Base-by-base conservation (phyloP, 179 eudicot species). In the Pouteria campechiana region DNA sequence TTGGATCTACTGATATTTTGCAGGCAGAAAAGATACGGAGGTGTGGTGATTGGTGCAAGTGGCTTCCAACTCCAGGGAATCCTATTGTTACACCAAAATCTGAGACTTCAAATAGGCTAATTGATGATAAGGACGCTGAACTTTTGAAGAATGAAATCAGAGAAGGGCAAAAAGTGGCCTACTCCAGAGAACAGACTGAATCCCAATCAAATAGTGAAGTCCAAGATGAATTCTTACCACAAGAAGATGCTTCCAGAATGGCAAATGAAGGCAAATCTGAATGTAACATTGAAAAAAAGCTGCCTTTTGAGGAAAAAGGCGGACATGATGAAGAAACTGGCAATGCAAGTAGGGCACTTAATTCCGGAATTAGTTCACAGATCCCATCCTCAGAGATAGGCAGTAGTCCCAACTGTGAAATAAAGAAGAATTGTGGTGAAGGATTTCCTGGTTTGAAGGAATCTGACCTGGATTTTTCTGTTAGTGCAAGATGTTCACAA, bases 41-140 rank as follows among this genome's bases (percentile, higher is more conserved):
- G 45, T 80, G 86, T 34, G 81, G 74, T 42, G 88, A 73, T 43
- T 90, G 98, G 98, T 68, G 84, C 36, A 76, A 72, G 62, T 86
- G 82, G 79, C 37, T 76, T 38, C 55, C 55, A 44, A 45, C 55
- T 46, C 60, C 63, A 22, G 37, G 36, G 2, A 66, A 41, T 37
- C 37, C 18, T 54, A 37, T 62, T 14, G 47, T 67, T 30, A 19
- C 69, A 9, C 42, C 63, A 3, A 50, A 32, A 31, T 49, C 46
- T 44, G 49, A 52, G 54, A 43, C 32, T 23, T 8, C 70, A 14
- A 36, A 33, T 28, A 70, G 37, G 17, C 65, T 39, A 35, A 25
- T 22, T 38, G 33, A 41, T 13, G 61, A 67, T 45, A 38, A 25
- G 40, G 17, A 44, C 14, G 50, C 18, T 13, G 39, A 17, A 44